Base-by-base conservation (phyloP, 306 rosid genomes). In the Casuarina equisetifolia region DNA sequence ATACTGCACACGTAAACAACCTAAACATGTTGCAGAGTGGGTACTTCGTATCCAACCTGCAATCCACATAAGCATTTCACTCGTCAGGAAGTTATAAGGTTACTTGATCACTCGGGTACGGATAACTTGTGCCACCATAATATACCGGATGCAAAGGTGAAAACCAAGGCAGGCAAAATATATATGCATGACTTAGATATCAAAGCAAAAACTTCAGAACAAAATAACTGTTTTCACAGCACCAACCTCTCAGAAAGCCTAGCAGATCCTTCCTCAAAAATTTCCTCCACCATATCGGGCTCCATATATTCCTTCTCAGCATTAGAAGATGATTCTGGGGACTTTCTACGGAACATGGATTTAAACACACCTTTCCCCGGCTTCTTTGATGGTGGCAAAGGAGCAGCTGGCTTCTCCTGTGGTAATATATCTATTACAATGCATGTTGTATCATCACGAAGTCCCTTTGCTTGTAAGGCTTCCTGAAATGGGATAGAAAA, bases 21-120 rank as follows among this genome's bases (percentile, higher is more conserved):
- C 90, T 96, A 82, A 96, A 96, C 99, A 96, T 93, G 93, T 93
- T 93, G 96, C 98, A 91, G 82, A 96, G 81, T 1, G 99, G 99
- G 84, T 91, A 96, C 81, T 92, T 92, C 35, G 94, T 78, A 71
- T 96, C 96, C 80, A 96, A 88, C 92, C 99, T 96, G 97, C 90
- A 89, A 68, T 81, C 69, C 73, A 74, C 50, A 84, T 39, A 76
- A 82, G 42, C 82, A 77, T 40, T 7, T 32, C 70, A 57, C 68
- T 11, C 44, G 76, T 90, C 78, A 84, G 42, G 78, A 79, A 75
- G 53, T 5, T 40, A 40, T 8, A 62, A 63, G 74, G 67, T 38
- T 35, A 66, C 25, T 69, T 1, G 45, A 63, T 46, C 74, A 15
- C 54, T 9, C 42, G 2, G 51, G n/a, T 43, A 43, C 44, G 16